Conservation (phyloP, 768 basidiomycete species). For the Lactifluus subvellereus region DNA sequence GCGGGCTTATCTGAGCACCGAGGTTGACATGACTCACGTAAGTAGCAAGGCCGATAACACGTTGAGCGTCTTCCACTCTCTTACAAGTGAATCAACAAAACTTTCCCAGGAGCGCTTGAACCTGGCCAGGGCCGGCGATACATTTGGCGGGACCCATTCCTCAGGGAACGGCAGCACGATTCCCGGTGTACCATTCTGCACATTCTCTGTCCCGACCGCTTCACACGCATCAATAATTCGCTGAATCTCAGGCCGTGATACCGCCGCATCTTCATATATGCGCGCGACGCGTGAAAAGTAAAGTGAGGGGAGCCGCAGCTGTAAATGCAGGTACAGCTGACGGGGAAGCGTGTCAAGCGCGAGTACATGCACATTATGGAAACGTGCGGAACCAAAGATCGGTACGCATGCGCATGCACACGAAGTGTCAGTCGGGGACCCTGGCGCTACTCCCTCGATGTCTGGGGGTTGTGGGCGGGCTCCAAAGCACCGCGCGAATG, state of each 20-base stretch:
- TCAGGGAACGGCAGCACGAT: conserved; percentile 31
- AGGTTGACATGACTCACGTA: not conserved
- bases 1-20: not conserved
- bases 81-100: conserved; percentile 62
- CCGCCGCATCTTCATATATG: conserved; percentile 72
- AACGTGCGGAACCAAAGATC: conserved; percentile 13
- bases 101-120: conserved; percentile 66
- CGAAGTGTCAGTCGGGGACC: not conserved
- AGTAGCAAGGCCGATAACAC: conserved; percentile 59
- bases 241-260: conserved; percentile 65
- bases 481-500: conserved; percentile 11
- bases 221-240: conserved; percentile 34
- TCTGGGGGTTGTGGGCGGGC: not conserved
- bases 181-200: not conserved
- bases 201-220: not conserved
- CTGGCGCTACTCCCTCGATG: not conserved
- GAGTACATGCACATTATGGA: conserved; percentile 24
- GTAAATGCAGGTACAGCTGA: conserved; percentile 40
- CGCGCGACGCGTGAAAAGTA: conserved; percentile 76
- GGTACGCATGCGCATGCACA: conserved; percentile 23
- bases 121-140: conserved; percentile 56
- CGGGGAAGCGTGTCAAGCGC: conserved; percentile 39
- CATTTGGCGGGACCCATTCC: conserved; percentile 40
- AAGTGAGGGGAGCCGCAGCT: conserved; percentile 68
- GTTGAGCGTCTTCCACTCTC: conserved; percentile 75